Percentiles rank a stretch among this genome's conserved stretches.
Conservation (phyloP, 2,329 filamentous ascomycete species). For the Nakataea oryzae region DNA sequence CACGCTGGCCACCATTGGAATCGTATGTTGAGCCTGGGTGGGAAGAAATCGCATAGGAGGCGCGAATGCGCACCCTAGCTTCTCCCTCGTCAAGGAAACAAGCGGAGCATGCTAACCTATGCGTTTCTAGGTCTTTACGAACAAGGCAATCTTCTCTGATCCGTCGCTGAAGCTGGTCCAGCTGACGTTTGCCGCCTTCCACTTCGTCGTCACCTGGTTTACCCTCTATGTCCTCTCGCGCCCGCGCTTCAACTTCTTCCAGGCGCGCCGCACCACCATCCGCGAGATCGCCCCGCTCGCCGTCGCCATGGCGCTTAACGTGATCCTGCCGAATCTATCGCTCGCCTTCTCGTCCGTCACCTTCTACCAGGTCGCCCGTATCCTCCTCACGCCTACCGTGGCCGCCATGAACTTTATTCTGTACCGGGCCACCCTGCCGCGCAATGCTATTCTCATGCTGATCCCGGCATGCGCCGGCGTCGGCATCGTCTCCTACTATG, state of each 20-base stretch:
- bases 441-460: slow-evolving; percentile 41
- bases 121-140: slow-evolving; percentile 49
- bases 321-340: slow-evolving; percentile 58
- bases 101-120: neutral
- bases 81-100: neutral
- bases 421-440: slow-evolving; percentile 45
- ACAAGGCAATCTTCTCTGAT: slow-evolving; percentile 60
- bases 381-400: slow-evolving; percentile 55
- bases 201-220: slow-evolving; percentile 55
- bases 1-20: slow-evolving; percentile 51
- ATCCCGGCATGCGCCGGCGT: slow-evolving; percentile 54
- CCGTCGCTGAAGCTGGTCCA: slow-evolving; percentile 50
- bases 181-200: slow-evolving; percentile 56
- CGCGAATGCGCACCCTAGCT: neutral
- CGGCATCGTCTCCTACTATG: slow-evolving; percentile 57
- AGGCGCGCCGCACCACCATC: slow-evolving; percentile 42
- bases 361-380: slow-evolving; percentile 61
- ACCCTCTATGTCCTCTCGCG: slow-evolving; percentile 53
- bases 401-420: slow-evolving; percentile 55
- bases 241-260: slow-evolving; percentile 47
- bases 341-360: slow-evolving; percentile 58
- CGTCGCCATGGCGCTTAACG: slow-evolving; percentile 56
- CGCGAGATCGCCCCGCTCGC: slow-evolving; percentile 53
- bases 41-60: neutral
- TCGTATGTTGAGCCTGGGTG: slow-evolving; percentile 33